Evolutionary conservation across 169 alveolate species (phyloP).

Genomic region (Eimeria praecox): DNA sequence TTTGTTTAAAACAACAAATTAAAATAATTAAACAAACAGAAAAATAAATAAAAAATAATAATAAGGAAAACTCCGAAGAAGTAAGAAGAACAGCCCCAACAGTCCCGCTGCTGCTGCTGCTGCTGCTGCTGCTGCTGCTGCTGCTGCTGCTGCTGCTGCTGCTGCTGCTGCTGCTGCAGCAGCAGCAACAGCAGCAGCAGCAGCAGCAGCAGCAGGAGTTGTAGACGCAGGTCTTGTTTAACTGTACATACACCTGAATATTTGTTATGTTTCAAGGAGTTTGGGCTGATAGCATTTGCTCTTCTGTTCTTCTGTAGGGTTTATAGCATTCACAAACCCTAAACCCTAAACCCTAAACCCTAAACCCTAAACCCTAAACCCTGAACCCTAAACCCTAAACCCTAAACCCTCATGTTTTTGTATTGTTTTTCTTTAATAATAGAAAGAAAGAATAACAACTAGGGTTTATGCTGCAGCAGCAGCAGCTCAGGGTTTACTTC

Average conservation of each 20-base stretch:
- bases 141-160: background rate
- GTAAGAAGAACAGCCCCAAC: background rate
- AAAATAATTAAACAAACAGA: too few species aligned
- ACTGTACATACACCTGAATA: background rate
- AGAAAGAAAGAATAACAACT: background rate
- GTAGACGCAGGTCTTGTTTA: background rate
- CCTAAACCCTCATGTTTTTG: background rate
- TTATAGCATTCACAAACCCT: background rate
- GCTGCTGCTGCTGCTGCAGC: conserved; percentile 19
- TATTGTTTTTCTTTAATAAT: background rate
- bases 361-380: background rate
- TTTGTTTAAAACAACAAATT: too few species aligned
- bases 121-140: too few species aligned
- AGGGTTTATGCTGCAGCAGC: background rate
- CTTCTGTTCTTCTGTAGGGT: background rate
- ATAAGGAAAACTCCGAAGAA: too few species aligned
- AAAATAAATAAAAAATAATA: too few species aligned
- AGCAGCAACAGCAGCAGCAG: background rate
- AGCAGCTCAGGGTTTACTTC: background rate
- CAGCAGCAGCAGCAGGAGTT: background rate
- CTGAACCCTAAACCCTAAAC: background rate
- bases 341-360: conserved; percentile 36
- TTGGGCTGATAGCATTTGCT: background rate
- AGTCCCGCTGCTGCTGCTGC: too few species aligned
- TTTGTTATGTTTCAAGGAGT: background rate